phyloP scores from a whole-genome alignment of 1,139 yeast species.

The Magnusiomyces sp. region DNA sequence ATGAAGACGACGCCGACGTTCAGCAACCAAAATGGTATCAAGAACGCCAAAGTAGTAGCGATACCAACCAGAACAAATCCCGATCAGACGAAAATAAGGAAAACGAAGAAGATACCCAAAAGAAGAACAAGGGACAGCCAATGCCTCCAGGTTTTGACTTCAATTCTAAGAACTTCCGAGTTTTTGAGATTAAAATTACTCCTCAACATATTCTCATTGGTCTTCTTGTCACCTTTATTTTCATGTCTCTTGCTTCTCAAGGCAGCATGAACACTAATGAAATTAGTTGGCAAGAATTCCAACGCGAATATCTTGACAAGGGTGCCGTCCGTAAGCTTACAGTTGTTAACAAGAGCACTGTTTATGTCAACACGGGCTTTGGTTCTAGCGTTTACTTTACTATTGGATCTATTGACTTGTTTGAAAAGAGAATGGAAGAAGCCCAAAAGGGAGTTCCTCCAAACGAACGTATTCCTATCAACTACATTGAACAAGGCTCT shows the following conservation, averaged over 20 bases:
- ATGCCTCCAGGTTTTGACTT: slow-evolving; percentile 20
- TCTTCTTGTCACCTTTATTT: slow-evolving; percentile 22
- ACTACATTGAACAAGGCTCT: slow-evolving; percentile 53
- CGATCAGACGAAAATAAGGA: neutral
- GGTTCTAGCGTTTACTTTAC: slow-evolving; percentile 33
- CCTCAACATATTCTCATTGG: slow-evolving; percentile 27
- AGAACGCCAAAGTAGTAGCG: neutral
- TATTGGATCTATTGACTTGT: slow-evolving; percentile 82
- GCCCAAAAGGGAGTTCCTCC: slow-evolving; percentile 69
- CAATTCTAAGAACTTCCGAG: slow-evolving; percentile 17
- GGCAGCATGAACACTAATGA: slow-evolving; percentile 31
- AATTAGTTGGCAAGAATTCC: slow-evolving; percentile 87
- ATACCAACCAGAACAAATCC: neutral
- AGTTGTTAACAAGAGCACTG: slow-evolving; percentile 70
- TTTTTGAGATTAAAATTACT: slow-evolving; percentile 21
- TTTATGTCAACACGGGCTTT: slow-evolving; percentile 39
- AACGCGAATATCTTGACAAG: slow-evolving; percentile 66
- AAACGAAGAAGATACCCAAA: slow-evolving; percentile 3
- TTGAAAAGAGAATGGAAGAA: slow-evolving; percentile 71
- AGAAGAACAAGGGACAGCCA: slow-evolving; percentile 7
- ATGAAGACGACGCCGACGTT: neutral
- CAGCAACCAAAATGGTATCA: slow-evolving; percentile 3
- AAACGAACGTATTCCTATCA: slow-evolving; percentile 68
- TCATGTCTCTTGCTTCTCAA: slow-evolving; percentile 25
- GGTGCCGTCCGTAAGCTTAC: slow-evolving; percentile 72